Evolutionary conservation across 1,284 basidiomycete species (phyloP).

Genomic region (Naganishia albida): DNA sequence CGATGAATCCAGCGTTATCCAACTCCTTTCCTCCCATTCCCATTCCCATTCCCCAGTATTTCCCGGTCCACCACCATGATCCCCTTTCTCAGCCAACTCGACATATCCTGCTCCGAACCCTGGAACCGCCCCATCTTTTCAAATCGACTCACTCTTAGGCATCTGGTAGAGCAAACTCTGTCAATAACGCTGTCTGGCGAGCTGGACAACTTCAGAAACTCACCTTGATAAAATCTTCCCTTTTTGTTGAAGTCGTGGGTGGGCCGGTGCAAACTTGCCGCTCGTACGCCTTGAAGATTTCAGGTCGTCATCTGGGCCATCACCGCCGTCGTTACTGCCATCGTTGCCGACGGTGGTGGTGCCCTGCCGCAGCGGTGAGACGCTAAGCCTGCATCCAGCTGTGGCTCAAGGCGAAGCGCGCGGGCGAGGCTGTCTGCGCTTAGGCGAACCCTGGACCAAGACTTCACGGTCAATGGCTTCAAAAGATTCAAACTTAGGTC

Average conservation of each 20-base stretch:
- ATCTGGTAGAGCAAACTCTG: conserved; percentile 37
- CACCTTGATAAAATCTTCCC: conserved; percentile 29
- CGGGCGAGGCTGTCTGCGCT: too few species aligned
- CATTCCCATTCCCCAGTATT: not conserved
- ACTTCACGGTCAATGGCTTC: too few species aligned
- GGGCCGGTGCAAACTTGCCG: not conserved
- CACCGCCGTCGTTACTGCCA: conserved; percentile 7
- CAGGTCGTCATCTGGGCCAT: conserved; percentile 15
- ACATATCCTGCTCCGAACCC: conserved; percentile 15
- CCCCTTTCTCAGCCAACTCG: too few species aligned
- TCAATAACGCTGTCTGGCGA: not conserved
- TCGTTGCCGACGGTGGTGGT: conserved; percentile 22
- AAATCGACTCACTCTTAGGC: conserved; percentile 50
- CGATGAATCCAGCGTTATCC: not conserved
- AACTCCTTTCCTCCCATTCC: conserved; percentile 2
- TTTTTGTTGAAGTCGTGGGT: conserved; percentile 29
- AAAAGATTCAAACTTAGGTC: too few species aligned
- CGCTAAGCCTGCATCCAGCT: not conserved
- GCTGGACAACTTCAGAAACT: not conserved
- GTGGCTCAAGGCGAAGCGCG: too few species aligned
- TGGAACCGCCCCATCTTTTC: not conserved
- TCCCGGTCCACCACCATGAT: too few species aligned
- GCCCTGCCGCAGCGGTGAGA: conserved; percentile 18
- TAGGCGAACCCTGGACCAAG: too few species aligned
- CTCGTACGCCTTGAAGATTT: conserved; percentile 3